Evolutionary conservation across 495 filamentous ascomycete genomes (phyloP), one percentile per base, ranked within the genome.

Genomic region (Tetracladium setigerum): DNA sequence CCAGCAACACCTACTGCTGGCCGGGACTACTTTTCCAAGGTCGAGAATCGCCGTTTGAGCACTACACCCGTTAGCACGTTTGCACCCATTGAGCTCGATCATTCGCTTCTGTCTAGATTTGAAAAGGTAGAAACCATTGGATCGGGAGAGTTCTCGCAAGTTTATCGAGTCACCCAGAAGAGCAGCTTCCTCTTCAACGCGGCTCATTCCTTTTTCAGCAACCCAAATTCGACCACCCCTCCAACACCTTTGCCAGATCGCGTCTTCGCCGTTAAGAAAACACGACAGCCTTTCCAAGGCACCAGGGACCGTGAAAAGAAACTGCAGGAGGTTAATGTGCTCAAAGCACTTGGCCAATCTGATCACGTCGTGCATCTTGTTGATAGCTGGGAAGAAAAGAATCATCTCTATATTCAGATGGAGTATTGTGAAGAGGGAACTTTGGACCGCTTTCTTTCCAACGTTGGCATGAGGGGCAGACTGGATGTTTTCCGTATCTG

Each of bases 401-500:
- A 61, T 33, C 80, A 87, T 52, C 78, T 98, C 4, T 98, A 95
- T 63, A 97, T 98, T 50, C 90, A 95, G 67, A 97, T 91, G 0
- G 94, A 97, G 53, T 98, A 78, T 59, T 97, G 91, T 59, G 87
- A 94, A 58, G 86, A 94, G 59, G 92, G 92, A 8, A 94, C 86
- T 50, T 66, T 98, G 39, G 85, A 92, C 60, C 65, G 78, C 1
- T 96, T 96, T 61, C 75, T 97, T 10, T 69, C 76, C 9, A 73
- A 83, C 43, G 80, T 86, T 49, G 92, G 92, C 5, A 68, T 80
- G 41, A 87, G 84, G 60, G 89, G 86, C 39, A 79, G 91, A 54
- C 65, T 98, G 46, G 92, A 98, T 68, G 92, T 97, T 61, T 98
- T 97, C 62, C 75, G 92, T 19, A 94, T 97, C 56, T 98, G 92